Conservation (phyloP, 2,329 filamentous ascomycete genomes). For the Arachnomyces sp. region DNA sequence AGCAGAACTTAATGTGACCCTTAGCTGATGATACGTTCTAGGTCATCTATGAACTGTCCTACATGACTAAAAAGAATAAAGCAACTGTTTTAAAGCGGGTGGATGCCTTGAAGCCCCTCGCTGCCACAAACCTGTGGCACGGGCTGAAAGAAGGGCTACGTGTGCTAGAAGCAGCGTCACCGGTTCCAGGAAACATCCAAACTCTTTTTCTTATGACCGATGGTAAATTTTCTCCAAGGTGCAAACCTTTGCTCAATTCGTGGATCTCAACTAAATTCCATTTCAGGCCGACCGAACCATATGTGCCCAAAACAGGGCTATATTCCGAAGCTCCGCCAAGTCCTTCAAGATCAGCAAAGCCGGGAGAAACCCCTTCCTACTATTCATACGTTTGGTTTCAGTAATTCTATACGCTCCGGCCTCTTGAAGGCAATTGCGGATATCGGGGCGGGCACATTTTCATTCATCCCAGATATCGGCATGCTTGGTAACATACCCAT, state of each 20-base stretch:
- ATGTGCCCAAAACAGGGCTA: conserved; percentile 49
- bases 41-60: conserved; percentile 38
- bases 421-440: conserved; percentile 56
- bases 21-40: conserved; percentile 6
- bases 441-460: conserved; percentile 49
- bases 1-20: conserved; percentile 1
- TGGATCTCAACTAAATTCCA: neutral
- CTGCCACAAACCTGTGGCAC: conserved; percentile 51
- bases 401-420: conserved; percentile 43
- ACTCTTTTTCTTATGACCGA: conserved; percentile 28
- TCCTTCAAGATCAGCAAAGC: conserved; percentile 25
- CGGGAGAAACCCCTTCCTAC: conserved; percentile 29
- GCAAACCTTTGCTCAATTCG: neutral
- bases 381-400: conserved; percentile 50
- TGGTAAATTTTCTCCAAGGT: conserved; percentile 8
- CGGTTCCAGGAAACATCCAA: conserved; percentile 20
- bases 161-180: conserved; percentile 34
- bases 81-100: conserved; percentile 36
- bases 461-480: conserved; percentile 55
- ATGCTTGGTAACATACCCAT: conserved; percentile 40
- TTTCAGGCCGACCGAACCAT: conserved; percentile 40
- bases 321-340: conserved; percentile 44
- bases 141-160: conserved; percentile 47
- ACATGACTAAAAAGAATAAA: conserved; percentile 46
- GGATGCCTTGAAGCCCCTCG: conserved; percentile 30